Evolutionary conservation across 139 green algal species (phyloP).

Genomic region (Coelastrella sp.): DNA sequence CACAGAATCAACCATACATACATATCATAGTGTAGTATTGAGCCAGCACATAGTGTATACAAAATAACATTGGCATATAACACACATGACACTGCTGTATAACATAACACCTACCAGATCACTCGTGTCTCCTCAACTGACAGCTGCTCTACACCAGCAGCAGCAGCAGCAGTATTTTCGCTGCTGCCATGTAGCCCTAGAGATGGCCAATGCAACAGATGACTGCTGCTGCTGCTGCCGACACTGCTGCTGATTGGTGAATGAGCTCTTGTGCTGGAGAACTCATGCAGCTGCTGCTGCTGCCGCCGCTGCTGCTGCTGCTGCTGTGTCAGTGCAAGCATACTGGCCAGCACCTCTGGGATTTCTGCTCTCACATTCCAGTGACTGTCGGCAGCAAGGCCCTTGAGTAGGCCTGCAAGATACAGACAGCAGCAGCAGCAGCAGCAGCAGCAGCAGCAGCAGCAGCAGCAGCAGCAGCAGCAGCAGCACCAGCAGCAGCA

Average conservation of each 20-base stretch:
- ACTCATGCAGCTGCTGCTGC: not conserved
- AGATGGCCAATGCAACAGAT: not conserved
- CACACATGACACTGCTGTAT: not conserved
- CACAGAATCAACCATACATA: too few species aligned
- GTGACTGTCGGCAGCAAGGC: conserved; percentile 4
- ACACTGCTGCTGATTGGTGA: not conserved
- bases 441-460: not conserved
- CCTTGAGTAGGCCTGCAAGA: conserved; percentile 2
- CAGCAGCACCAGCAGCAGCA: too few species aligned
- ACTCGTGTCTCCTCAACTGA: not conserved
- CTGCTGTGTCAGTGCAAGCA: not conserved
- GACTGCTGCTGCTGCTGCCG: not conserved
- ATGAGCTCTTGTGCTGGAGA: not conserved
- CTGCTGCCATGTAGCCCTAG: not conserved
- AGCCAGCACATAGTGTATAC: too few species aligned
- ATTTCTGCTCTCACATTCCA: conserved; percentile 40
- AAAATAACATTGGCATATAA: too few species aligned
- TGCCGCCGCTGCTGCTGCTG: conserved; percentile 15
- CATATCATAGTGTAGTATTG: too few species aligned
- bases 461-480: not conserved
- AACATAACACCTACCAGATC: not conserved
- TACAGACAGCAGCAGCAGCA: not conserved
- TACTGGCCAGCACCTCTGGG: not conserved
- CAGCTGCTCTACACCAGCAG: not conserved
- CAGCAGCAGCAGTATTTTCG: not conserved